Percentiles rank a stretch among this genome's conserved stretches.
phyloP scores from a whole-genome alignment of 208 protist species.

The Blechomonas ayalai region DNA sequence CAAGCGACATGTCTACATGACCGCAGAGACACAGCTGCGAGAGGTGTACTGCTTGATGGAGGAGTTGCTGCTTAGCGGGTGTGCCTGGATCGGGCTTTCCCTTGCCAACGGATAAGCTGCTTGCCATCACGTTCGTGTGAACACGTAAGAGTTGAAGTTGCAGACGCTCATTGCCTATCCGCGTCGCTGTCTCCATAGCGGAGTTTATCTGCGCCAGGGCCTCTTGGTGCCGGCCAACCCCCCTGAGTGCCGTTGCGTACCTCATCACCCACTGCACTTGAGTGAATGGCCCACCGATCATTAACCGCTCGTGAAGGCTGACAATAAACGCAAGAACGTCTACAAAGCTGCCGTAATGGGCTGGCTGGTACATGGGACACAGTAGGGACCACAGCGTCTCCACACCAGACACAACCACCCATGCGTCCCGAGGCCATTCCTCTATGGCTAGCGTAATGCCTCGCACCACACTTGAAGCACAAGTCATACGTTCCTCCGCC shows the following conservation, averaged over 20 bases:
- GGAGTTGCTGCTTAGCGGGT: neutral
- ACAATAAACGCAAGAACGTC: constrained; percentile 60
- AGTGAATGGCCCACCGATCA: constrained; percentile 48
- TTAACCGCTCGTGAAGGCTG: constrained; percentile 58
- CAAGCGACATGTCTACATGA: constrained; percentile 11
- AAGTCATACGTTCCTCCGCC: constrained; percentile 29
- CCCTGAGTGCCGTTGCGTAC: constrained; percentile 53
- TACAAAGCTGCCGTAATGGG: constrained; percentile 35
- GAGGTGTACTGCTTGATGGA: constrained; percentile 16
- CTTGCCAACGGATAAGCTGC: too few relatives aligned
- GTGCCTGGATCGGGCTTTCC: constrained; percentile 8
- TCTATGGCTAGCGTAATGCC: constrained; percentile 57
- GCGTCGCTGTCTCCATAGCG: constrained; percentile 30
- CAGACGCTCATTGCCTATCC: constrained; percentile 49
- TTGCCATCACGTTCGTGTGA: constrained; percentile 8
- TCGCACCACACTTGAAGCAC: constrained; percentile 37
- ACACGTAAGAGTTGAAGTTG: constrained; percentile 68
- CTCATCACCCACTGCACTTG: constrained; percentile 68
- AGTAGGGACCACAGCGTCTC: constrained; percentile 55
- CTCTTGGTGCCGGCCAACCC: constrained; percentile 36
- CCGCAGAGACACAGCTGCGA: constrained; percentile 30
- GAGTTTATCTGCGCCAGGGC: constrained; percentile 28
- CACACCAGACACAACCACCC: constrained; percentile 36
- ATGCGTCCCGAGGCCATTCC: constrained; percentile 50
- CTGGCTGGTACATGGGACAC: constrained; percentile 30